Base-by-base conservation (phyloP, 495 filamentous ascomycete genomes). In the Xylona heveae region DNA sequence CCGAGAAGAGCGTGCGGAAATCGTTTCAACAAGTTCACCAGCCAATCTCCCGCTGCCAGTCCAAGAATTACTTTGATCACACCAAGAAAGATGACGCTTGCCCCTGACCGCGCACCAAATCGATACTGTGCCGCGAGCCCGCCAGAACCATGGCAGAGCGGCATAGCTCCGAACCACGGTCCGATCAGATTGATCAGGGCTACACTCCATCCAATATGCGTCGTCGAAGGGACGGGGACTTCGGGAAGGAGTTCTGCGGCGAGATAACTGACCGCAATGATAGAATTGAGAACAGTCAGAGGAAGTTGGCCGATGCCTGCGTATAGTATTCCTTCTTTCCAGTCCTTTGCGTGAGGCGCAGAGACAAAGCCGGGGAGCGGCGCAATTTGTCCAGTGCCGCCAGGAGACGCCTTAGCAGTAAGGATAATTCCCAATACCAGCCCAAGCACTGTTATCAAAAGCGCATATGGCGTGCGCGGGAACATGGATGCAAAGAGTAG, bases 161-260 rank as follows among this genome's bases (percentile, higher is more conserved):
- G 85, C 85, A 95, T 95, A 0, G 73, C 78, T 19, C 82, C 84
- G 47, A 92, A 88, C 75, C 78, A 85, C 50, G 75, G 82, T 5
- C 78, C 74, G 4, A 76, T 39, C 4, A 94, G 53, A 46, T 94
- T 94, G 72, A 91, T 88, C 3, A 51, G 40, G 0, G 70, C 68
- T 5, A 95, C 78, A 27, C 78, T 85, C 31, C 90, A 43, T 0
- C 83, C 84, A 13, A 94, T 58, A 1, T 66, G 57, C 0, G 79
- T 82, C 10, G 73, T 64, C 0, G 66, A 65, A 2, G 81, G 80
- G 0, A 68, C 54, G 0, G 60, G 62, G 1, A 74, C 53, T 6
- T 68, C 52, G 0, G 80, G 82, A 1, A 90, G 53, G 2, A 94
- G 59, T 46, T 88, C 74, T 0, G 62, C 51, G 1, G 76, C 65